These are phyloP conservation scores for Trichoderma atroviride DNA, from an alignment of 2,329 filamentous ascomycete genomes.

Conservation along the genomic window DNA sequence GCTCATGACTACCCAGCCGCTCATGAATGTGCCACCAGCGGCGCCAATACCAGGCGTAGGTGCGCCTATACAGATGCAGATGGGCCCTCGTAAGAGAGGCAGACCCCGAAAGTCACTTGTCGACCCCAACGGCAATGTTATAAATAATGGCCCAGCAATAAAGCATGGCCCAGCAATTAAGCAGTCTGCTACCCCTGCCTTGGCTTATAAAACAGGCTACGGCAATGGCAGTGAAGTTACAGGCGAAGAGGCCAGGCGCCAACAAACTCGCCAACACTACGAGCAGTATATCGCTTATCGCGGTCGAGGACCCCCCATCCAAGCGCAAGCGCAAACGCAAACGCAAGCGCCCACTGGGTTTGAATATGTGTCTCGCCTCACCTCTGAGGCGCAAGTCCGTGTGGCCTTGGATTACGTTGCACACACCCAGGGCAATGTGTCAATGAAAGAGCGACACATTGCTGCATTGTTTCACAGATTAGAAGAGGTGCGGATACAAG, in stretches of 20 bases:
- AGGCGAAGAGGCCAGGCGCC: background rate
- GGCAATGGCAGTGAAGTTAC: background rate
- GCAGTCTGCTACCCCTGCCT: background rate
- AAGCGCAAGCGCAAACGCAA: background rate
- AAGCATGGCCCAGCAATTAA: background rate
- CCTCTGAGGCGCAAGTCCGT: conserved; percentile 61
- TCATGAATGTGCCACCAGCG: background rate
- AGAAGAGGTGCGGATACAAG: conserved; percentile 21
- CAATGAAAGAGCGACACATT: conserved; percentile 25
- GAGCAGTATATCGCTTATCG: conserved; percentile 15
- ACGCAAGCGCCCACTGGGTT: background rate
- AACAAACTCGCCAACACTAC: conserved; percentile 23
- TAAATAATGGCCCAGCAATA: background rate
- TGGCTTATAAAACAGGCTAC: background rate
- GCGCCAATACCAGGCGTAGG: background rate
- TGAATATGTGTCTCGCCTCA: background rate
- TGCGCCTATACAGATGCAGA: background rate
- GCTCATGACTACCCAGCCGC: background rate
- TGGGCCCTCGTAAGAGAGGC: conserved; percentile 15
- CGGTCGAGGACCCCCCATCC: background rate
- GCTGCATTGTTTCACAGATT: conserved; percentile 25
- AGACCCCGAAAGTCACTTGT: conserved; percentile 21
- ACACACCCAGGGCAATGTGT: conserved; percentile 29
- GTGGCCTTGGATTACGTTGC: conserved; percentile 66
- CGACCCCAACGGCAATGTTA: background rate